These are phyloP conservation scores for Jatropha podagrica DNA, from an alignment of 441 rosid genomes.

Conservation along the genomic window DNA sequence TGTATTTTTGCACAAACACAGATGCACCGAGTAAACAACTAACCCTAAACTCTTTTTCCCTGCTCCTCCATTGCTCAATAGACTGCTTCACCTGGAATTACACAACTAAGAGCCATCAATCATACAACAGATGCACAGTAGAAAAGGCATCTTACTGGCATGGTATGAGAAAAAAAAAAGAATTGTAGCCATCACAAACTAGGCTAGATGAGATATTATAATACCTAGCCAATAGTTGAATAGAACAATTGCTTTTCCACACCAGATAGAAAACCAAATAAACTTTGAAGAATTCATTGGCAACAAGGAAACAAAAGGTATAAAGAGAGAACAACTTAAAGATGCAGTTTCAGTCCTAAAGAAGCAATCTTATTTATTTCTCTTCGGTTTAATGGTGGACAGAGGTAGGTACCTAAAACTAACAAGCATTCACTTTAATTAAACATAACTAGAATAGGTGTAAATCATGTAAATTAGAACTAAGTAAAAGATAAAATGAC, in stretches of 20 bases:
- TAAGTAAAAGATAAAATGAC: neutral
- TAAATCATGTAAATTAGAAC: neutral
- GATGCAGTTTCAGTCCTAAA: neutral
- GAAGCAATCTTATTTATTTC: neutral
- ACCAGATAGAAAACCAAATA: neutral
- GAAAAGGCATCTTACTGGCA: neutral
- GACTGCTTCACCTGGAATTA: conserved; percentile 52
- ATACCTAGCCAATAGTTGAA: neutral
- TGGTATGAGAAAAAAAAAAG: neutral
- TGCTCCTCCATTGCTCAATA: conserved; percentile 45
- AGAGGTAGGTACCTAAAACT: neutral
- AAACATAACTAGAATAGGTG: neutral
- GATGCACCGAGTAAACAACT: conserved; percentile 9
- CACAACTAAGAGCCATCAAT: conserved; percentile 20
- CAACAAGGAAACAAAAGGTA: neutral
- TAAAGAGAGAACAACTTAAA: neutral
- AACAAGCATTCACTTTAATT: neutral
- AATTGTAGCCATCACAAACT: neutral
- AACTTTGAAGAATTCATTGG: neutral
- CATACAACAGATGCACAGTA: neutral
- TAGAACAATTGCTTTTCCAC: neutral
- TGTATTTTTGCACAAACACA: neutral
- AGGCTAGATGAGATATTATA: neutral
- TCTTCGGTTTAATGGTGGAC: neutral
- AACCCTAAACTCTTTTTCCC: conserved; percentile 55